A percentile compares a stretch with the other conserved stretches of the same genome.
Conservation (phyloP, 495 filamentous ascomycete genomes). For the Articulospora tetracladia region DNA sequence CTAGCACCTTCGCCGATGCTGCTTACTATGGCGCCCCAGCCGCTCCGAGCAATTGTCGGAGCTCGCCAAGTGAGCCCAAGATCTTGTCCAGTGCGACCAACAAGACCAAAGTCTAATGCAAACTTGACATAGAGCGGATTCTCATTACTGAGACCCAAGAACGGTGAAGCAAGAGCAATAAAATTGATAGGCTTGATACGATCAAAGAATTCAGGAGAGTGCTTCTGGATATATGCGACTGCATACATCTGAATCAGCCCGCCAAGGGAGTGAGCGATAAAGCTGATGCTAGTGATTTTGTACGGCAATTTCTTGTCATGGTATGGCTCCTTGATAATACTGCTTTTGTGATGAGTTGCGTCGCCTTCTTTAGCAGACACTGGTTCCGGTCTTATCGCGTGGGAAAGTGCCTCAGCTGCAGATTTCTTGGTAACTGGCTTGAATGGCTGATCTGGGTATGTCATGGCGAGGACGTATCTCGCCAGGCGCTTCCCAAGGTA, state of each 20-base stretch:
- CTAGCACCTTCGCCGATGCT: slow-evolving; percentile 65
- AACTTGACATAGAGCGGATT: slow-evolving; percentile 97
- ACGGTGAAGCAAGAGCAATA: slow-evolving; percentile 83
- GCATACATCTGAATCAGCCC: slow-evolving; percentile 93
- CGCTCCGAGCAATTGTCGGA: slow-evolving; percentile 75
- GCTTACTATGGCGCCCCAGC: slow-evolving; percentile 83
- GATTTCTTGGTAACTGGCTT: slow-evolving; percentile 58
- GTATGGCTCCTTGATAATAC: slow-evolving; percentile 36
- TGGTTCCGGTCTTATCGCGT: slow-evolving; percentile 28
- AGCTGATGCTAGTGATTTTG: slow-evolving; percentile 91
- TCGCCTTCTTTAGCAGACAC: slow-evolving; percentile 29
- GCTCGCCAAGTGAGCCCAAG: slow-evolving; percentile 91
- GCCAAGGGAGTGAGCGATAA: slow-evolving; percentile 89
- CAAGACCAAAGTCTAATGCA: slow-evolving; percentile 91
- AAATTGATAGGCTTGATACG: slow-evolving; percentile 89
- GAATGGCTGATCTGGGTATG: slow-evolving; percentile 88
- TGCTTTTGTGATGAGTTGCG: slow-evolving; percentile 51
- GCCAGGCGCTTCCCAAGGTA: slow-evolving; percentile 93
- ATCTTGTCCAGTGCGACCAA: slow-evolving; percentile 92
- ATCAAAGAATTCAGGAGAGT: slow-evolving; percentile 88
- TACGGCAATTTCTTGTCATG: slow-evolving; percentile 57
- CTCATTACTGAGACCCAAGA: slow-evolving; percentile 92
- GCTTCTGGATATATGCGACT: slow-evolving; percentile 95
- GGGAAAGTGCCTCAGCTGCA: slow-evolving; percentile 31
- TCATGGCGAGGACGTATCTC: slow-evolving; percentile 83